These are phyloP conservation scores for Striga hermonthica DNA, from an alignment of 305 asterid species.

Conservation along the genomic window DNA sequence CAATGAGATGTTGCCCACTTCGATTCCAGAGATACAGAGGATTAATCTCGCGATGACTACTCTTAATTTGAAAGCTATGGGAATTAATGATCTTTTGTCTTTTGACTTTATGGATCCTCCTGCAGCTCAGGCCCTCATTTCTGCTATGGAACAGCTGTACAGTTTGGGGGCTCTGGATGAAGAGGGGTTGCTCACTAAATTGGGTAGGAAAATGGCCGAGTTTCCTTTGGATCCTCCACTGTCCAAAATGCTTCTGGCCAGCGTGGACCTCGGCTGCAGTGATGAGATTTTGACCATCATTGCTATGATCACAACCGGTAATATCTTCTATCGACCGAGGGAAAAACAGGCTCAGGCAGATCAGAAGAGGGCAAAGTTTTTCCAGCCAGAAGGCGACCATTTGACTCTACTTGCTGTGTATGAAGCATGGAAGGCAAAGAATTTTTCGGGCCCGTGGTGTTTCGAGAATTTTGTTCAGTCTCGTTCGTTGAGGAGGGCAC, in stretches of 20 bases:
- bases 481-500: conserved; percentile 79
- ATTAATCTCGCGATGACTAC: conserved; percentile 80
- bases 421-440: conserved; percentile 90
- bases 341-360: conserved; percentile 91
- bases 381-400: conserved; percentile 92
- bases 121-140: conserved; percentile 80
- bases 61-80: conserved; percentile 83
- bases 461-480: conserved; percentile 84
- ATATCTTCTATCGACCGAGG: conserved; percentile 79
- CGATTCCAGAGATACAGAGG: conserved; percentile 82
- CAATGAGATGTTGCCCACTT: conserved; percentile 81
- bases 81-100: conserved; percentile 72
- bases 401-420: conserved; percentile 82
- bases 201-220: conserved; percentile 92
- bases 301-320: conserved; percentile 86
- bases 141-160: conserved; percentile 86
- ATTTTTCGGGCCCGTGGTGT: conserved; percentile 88
- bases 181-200: conserved; percentile 81
- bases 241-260: conserved; percentile 89
- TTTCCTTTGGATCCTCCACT: conserved; percentile 90
- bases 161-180: conserved; percentile 89
- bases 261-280: conserved; percentile 87
- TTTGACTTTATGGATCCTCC: conserved; percentile 97
- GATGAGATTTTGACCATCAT: conserved; percentile 87
- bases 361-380: conserved; percentile 79